Conservation (phyloP, 768 basidiomycete genomes). For the Rhizopogon roseolus region DNA sequence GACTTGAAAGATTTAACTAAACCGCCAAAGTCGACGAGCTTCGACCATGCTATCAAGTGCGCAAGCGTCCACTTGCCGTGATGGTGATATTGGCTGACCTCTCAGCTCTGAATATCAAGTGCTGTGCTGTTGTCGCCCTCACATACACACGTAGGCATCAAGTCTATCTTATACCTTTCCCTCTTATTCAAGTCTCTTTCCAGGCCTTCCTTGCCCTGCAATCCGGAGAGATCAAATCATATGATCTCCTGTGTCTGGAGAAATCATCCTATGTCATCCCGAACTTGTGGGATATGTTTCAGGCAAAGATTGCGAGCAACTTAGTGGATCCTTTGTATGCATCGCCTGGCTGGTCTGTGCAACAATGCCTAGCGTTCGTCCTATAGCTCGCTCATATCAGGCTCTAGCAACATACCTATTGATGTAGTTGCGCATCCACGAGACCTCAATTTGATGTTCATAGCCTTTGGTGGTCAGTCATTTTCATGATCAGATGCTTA, state of each 20-base stretch:
- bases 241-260: constrained; percentile 65
- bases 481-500: background rate
- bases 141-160: constrained; percentile 61
- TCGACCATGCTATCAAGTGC: constrained; percentile 39
- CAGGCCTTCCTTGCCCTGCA: constrained; percentile 46
- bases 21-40: constrained; percentile 47
- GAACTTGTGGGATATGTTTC: constrained; percentile 65
- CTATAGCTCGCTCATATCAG: constrained; percentile 6
- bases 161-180: constrained; percentile 3
- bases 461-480: constrained; percentile 68
- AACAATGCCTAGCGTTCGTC: background rate
- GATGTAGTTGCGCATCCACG: constrained; percentile 68
- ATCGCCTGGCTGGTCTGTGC: background rate
- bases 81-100: background rate
- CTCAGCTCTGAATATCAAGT: constrained; percentile 17
- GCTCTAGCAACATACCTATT: constrained; percentile 42
- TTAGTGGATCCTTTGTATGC: background rate
- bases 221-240: constrained; percentile 64
- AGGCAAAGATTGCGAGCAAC: constrained; percentile 18
- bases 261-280: constrained; percentile 66
- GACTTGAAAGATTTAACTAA: constrained; percentile 47
- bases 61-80: constrained; percentile 3
- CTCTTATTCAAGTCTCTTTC: background rate
- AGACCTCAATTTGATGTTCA: constrained; percentile 64
- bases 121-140: constrained; percentile 61